These are phyloP conservation scores for Ochetophila trinervis DNA, from an alignment of 306 rosid species.

Conservation along the genomic window DNA sequence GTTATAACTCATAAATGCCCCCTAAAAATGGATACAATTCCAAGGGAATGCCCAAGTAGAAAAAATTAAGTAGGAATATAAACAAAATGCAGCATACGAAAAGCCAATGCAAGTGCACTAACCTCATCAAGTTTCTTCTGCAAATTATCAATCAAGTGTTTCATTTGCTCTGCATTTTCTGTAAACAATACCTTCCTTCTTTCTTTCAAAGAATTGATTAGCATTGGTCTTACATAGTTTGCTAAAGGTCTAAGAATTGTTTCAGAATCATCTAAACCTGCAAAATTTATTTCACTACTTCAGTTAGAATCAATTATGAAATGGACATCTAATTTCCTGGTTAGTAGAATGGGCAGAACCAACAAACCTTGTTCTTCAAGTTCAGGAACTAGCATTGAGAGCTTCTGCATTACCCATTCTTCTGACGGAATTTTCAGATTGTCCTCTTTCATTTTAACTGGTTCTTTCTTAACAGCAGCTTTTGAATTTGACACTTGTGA, in stretches of 20 bases:
- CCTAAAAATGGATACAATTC: background rate
- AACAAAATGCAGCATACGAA: constrained; percentile 3
- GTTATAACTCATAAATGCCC: background rate
- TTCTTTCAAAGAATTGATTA: constrained; percentile 76
- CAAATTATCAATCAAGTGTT: constrained; percentile 67
- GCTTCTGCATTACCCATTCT: constrained; percentile 88
- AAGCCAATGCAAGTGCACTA: constrained; percentile 26
- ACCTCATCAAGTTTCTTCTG: constrained; percentile 96
- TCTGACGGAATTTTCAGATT: constrained; percentile 66
- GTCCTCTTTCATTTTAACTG: constrained; percentile 62
- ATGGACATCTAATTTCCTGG: constrained; percentile 5
- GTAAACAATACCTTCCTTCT: constrained; percentile 77
- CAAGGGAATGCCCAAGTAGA: background rate
- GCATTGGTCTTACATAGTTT: constrained; percentile 68
- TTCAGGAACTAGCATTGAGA: constrained; percentile 62
- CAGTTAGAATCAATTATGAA: constrained; percentile 31
- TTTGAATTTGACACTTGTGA: constrained; percentile 57
- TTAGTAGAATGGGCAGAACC: constrained; percentile 23
- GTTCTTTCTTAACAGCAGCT: constrained; percentile 62
- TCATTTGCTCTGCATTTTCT: constrained; percentile 72
- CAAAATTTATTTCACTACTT: constrained; percentile 31
- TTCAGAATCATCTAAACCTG: constrained; percentile 75
- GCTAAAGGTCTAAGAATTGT: constrained; percentile 65
- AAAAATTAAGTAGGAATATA: background rate
- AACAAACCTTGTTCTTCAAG: constrained; percentile 83